Base-by-base conservation (phyloP, 148 eudicot species). In the Gaultheria prostrata region DNA sequence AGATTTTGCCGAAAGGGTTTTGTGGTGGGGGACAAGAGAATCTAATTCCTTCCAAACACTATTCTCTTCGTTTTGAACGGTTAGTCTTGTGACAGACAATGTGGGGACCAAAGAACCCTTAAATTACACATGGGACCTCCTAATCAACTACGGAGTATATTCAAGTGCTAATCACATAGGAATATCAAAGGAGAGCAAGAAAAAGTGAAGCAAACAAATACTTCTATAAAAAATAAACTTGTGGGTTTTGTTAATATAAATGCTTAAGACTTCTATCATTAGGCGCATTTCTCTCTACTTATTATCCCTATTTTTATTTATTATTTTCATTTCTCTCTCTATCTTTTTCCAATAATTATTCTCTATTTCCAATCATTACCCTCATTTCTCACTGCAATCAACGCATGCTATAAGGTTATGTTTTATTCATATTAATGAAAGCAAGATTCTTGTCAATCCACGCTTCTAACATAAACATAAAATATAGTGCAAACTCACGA, bases 41-140 rank as follows among this genome's bases (percentile, higher is more conserved):
- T 85, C 84, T 77, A 51, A 53, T 54, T 85, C 84, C 84, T 85
- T 77, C 75, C 53, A 69, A 46, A 77, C 76, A 3, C 56, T 69
- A 33, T 20, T 85, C 32, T 72, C 33, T 59, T 13, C 33, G 56
- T 46, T 32, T 2, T 35, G 9, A 20, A 30, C 39, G 48, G 67
- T 80, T 30, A 1, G 28, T 79, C 53, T 12, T 6, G 33, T 69
- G 46, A 69, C 61, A 43, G 45, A 75, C 20, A 30, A 48, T 49
- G 15, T 1, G 59, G 84, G 86, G 79, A 45, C 81, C 82, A 67
- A 83, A 48, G 24, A 11, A 6, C 39, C 61, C 59, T 32, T n/a
- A 79, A 57, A 80, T 80, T 61, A 80, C 82, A 61, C 20, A 59
- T 59, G 20, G 14, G 11, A 26, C 33, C 13, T 61, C 67, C 67